These are phyloP conservation scores for Cochlearia excelsa DNA, from an alignment of 345 rosid species.

Conservation along the genomic window DNA sequence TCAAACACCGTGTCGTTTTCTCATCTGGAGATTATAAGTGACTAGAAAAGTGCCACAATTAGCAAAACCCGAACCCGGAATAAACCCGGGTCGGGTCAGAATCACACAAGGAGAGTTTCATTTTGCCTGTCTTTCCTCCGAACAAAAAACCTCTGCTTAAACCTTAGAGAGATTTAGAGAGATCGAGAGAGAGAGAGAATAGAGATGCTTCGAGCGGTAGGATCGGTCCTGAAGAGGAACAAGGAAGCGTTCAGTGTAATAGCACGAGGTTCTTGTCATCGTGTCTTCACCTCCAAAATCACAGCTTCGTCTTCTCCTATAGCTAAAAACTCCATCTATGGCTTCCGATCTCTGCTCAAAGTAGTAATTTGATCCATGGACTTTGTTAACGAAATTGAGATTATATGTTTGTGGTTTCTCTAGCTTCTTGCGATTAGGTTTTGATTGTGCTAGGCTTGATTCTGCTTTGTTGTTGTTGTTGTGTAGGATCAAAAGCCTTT, in stretches of 20 bases:
- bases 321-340: slow-evolving; percentile 37
- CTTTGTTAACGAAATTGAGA: neutral
- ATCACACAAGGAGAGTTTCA: slow-evolving; percentile 8
- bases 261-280: slow-evolving; percentile 34
- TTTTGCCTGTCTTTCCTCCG: neutral
- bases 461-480: neutral
- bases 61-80: slow-evolving; percentile 28
- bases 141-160: slow-evolving; percentile 36
- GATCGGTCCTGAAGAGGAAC: slow-evolving; percentile 55
- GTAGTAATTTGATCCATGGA: slow-evolving; percentile 25
- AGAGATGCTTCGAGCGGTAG: slow-evolving; percentile 48
- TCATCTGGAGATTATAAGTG: too few species aligned
- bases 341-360: slow-evolving; percentile 47
- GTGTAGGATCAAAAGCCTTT: slow-evolving; percentile 49
- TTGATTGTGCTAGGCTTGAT: too few species aligned
- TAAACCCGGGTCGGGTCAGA: neutral
- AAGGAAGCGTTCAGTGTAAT: slow-evolving; percentile 35
- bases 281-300: slow-evolving; percentile 31
- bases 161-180: slow-evolving; percentile 12
- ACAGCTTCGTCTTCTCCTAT: slow-evolving; percentile 36
- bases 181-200: neutral
- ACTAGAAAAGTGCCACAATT: too few species aligned
- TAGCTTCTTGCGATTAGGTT: too few species aligned
- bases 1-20: too few species aligned
- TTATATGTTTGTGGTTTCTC: too few species aligned